phyloP scores from a whole-genome alignment of 1,139 yeast genomes.

The Arxiozyma heterogenica region DNA sequence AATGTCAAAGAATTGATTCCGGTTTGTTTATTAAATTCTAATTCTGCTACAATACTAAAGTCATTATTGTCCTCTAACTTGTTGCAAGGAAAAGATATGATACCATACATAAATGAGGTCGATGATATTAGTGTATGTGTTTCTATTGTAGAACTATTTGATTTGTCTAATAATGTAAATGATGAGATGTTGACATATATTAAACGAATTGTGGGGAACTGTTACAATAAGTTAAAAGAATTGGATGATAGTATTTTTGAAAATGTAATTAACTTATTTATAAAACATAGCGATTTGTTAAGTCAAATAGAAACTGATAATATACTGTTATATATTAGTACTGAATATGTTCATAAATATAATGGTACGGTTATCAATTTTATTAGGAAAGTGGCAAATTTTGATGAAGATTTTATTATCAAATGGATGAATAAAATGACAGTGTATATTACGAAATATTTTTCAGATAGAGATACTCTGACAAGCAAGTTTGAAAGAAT shows the following conservation, averaged over 20 bases:
- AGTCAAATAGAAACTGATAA: slow-evolving; percentile 14
- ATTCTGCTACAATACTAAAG: neutral
- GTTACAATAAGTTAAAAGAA: slow-evolving; percentile 1
- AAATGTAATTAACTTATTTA: slow-evolving; percentile 9
- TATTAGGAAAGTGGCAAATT: slow-evolving; percentile 12
- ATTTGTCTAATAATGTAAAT: neutral
- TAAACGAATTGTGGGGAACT: neutral
- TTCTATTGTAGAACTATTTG: slow-evolving; percentile 4
- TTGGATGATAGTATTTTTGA: slow-evolving; percentile 4
- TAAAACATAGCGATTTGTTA: slow-evolving; percentile 7
- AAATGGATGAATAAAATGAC: slow-evolving; percentile 39
- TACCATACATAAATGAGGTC: slow-evolving; percentile 1
- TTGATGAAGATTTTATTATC: slow-evolving; percentile 14
- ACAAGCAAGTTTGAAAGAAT: slow-evolving; percentile 1
- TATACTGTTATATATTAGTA: slow-evolving; percentile 22
- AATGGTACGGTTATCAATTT: slow-evolving; percentile 25
- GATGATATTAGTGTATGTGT: slow-evolving; percentile 1
- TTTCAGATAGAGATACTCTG: slow-evolving; percentile 44
- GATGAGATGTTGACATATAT: neutral
- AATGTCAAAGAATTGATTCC: neutral
- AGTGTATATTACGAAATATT: slow-evolving; percentile 51
- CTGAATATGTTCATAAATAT: slow-evolving; percentile 25
- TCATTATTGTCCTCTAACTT: slow-evolving; percentile 4
- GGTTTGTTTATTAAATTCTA: neutral
- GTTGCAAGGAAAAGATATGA: slow-evolving; percentile 1